Evolutionary conservation across 1,139 yeast genomes (phyloP), one percentile per base, ranked within the genome.

Genomic region (Magnusiomyces fungicola): DNA sequence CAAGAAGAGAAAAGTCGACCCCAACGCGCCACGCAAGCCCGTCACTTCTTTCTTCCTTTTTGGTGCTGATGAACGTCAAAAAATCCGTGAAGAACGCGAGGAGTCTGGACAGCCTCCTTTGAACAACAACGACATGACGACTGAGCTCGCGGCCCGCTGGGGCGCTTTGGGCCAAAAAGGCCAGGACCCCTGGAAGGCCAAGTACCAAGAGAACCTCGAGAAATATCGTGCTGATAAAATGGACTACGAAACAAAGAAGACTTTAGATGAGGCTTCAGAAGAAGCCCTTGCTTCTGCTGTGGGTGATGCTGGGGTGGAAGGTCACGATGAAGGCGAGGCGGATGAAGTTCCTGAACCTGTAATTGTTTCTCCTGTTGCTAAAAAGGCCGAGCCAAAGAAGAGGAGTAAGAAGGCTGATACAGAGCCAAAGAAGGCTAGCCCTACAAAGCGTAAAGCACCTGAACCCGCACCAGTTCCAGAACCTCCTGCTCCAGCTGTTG

Each of bases 31-130:
- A 51, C 72, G 72, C 64, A 73, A 74, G 69, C 79, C 70, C 71
- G 71, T 84, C 62, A 86, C 95, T 37, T 83, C 84, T 52, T 87
- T 81, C 69, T 85, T 87, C 66, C 83, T 89, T 34, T 87, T 79
- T 79, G 79, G 80, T 53, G 76, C 57, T 29, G 65, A 58, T 27
- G 62, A 61, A 23, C 63, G 70, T 10, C 57, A 59, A 40, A 45
- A 53, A 25, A 57, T 88, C 56, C 79, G 83, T 54, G 81, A 80
- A 53, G 88, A 84, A 56, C 76, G 94, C 64, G 73, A 70, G 53
- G 69, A 72, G 47, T 71, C 74, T 51, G 82, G 83, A 32, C 72
- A 78, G 55, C 76, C 83, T 18, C 77, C 88, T 6, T 72, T 83
- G 56, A 73, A 82, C 23, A 85, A 90, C 47, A 78, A 80, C 40